Evolutionary conservation across 345 rosid genomes (phyloP), one percentile per base, ranked within the genome.

Genomic region (Citrus trifoliata): DNA sequence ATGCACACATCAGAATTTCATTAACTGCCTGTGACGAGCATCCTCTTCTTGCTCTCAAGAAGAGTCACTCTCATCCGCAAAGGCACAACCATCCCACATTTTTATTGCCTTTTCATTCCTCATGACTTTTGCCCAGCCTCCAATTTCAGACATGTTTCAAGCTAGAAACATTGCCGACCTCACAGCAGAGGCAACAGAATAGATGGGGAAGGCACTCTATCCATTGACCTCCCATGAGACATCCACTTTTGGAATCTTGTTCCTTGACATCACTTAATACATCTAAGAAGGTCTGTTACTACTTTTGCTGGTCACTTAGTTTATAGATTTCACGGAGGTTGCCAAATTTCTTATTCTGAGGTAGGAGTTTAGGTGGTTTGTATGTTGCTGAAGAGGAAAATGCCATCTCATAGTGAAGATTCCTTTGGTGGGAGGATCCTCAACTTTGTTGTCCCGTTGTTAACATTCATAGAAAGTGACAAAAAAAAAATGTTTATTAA

Each of bases 251-350:
- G 89, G 88, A 87, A 89, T 90, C 88, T 92, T 90, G 92, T 93
- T 89, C 97, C 89, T 86, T 92, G 95, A 87, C 95, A 92, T 89
- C 87, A 82, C 85, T 93, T 93, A 91, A 83, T 85, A 79, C 95
- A 79, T 83, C 89, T 73, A 82, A 70, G 90, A 93, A 93, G 98
- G 97, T 95, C 97, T 90, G 97, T 95, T 86, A 81, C 90, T 90
- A 85, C 89, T 89, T 89, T 85, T 88, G 82, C 87, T 86, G 78
- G 93, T 88, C 88, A 79, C 83, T 89, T 87, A 82, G 93, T 86
- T 91, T 89, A 78, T 80, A 88, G 92, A 89, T 85, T 88, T 75
- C 81, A 80, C 84, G 82, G 82, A 72, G 83, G 87, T 84, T 85
- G 87, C 76, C 72, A 80, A 85, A 75, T 66, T 85, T 46, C 62